A percentile compares a stretch with the other conserved stretches of the same genome.
Conservation (phyloP, 176 grass and related monocot genomes). For the Juncus inflexus region DNA sequence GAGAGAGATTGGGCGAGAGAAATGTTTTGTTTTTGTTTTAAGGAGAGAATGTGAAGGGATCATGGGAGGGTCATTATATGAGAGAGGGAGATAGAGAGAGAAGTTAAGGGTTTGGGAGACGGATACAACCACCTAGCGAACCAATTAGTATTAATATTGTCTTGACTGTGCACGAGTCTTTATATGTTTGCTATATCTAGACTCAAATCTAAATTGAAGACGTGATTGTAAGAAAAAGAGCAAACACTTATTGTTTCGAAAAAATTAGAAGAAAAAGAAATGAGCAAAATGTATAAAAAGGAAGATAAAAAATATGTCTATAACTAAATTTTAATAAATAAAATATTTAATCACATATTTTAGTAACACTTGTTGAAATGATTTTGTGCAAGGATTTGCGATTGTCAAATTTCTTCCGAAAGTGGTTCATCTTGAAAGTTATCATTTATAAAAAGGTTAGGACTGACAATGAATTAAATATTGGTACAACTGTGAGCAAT, state of each 20-base stretch:
- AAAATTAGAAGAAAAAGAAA: conserved; percentile 5
- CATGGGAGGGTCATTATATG: conserved; percentile 21
- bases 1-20: background rate
- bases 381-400: too few relatives aligned
- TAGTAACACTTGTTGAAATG: too few relatives aligned
- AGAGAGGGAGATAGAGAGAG: background rate
- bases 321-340: too few relatives aligned
- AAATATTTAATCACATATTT: too few relatives aligned
- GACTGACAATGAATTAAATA: too few relatives aligned
- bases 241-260: conserved; percentile 5
- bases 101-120: conserved; percentile 17
- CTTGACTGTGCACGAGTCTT: background rate
- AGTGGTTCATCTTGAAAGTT: too few relatives aligned
- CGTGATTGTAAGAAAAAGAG: background rate
- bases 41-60: background rate
- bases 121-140: conserved; percentile 75
- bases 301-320: background rate
- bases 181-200: background rate
- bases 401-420: too few relatives aligned
- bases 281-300: background rate
- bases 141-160: conserved; percentile 19
- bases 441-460: too few relatives aligned
- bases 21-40: background rate
- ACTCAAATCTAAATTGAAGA: background rate
- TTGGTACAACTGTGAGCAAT: too few relatives aligned